Conservation (phyloP, 2,329 filamentous ascomycete species). For the Trichoderma pleuroti region DNA sequence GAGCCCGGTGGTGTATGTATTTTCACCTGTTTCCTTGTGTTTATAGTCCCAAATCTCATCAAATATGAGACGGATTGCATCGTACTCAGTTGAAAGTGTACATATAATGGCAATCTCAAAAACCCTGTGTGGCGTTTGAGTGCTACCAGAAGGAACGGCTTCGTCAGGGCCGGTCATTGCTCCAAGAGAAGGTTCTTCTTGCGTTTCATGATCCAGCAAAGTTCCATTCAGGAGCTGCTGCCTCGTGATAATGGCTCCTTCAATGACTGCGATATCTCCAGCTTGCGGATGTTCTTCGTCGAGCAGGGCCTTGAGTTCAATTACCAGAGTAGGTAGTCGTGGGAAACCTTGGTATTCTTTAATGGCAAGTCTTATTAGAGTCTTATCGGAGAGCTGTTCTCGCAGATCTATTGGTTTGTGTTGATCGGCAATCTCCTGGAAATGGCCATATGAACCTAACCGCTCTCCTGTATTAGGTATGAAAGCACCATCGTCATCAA, state of each 20-base stretch:
- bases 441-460: not conserved
- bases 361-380: not conserved
- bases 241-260: not conserved
- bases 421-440: not conserved
- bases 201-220: not conserved
- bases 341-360: not conserved
- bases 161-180: not conserved
- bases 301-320: not conserved
- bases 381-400: not conserved
- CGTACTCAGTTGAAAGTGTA: not conserved
- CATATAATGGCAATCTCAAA: not conserved
- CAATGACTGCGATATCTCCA: not conserved
- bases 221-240: not conserved
- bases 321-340: not conserved
- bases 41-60: not conserved
- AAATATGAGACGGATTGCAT: not conserved
- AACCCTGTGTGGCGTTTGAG: fast-evolving
- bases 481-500: not conserved
- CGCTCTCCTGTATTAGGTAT: not conserved
- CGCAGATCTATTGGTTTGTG: not conserved
- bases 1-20: not conserved
- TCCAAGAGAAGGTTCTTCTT: too few species aligned
- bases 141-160: not conserved
- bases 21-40: fast-evolving
- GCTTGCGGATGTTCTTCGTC: not conserved